Percentiles rank a stretch among this genome's conserved stretches.
phyloP scores from a whole-genome alignment of 345 rosid genomes.

The Gynandropsis gynandra region DNA sequence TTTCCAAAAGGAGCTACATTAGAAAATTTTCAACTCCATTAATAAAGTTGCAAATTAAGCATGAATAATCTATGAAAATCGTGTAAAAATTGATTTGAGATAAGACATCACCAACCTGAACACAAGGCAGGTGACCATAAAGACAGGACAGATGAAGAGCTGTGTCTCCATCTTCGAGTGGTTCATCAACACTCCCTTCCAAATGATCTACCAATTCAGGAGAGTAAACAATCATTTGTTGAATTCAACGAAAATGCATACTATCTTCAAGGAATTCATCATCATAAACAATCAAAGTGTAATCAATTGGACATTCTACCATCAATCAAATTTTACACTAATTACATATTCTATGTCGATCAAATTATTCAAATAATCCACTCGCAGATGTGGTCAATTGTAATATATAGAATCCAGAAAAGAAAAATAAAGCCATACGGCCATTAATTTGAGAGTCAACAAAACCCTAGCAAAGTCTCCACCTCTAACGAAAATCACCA shows the following conservation, averaged over 20 bases:
- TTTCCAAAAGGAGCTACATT: slow-evolving; percentile 65
- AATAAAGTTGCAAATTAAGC: background rate
- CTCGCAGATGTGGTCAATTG: too few species aligned
- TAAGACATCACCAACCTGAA: slow-evolving; percentile 42
- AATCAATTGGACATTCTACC: background rate
- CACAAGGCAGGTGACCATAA: slow-evolving; percentile 81
- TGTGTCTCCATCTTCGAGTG: slow-evolving; percentile 81
- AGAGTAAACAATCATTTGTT: slow-evolving; percentile 1
- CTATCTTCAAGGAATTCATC: background rate
- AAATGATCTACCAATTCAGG: slow-evolving; percentile 46
- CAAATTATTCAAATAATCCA: too few species aligned
- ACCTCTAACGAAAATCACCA: background rate
- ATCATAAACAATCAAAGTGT: background rate
- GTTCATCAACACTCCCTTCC: slow-evolving; percentile 69
- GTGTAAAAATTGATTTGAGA: background rate
- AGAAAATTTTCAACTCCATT: background rate
- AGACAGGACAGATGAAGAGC: slow-evolving; percentile 88
- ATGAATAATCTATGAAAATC: slow-evolving; percentile 1
- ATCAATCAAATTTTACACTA: too few species aligned
- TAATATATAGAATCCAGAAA: too few species aligned
- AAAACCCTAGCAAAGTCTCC: too few species aligned
- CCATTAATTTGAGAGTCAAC: too few species aligned
- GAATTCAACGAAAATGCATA: background rate
- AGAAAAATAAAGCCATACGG: too few species aligned
- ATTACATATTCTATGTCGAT: too few species aligned